Evolutionary conservation across 768 basidiomycete genomes (phyloP).

Genomic region (Pleurotus salmoneostramineus): DNA sequence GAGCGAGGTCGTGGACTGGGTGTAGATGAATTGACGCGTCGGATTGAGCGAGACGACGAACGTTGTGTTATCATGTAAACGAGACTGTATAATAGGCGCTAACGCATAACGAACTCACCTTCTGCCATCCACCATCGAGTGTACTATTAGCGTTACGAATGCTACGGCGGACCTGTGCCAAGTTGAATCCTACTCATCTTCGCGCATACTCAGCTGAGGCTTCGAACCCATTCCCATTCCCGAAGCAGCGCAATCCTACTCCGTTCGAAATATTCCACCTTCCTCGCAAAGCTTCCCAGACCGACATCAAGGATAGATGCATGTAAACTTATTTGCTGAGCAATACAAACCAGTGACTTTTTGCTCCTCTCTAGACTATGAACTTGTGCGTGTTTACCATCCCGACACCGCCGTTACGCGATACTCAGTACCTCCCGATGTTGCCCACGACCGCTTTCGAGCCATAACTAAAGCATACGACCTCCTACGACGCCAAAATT

Average conservation of each 20-base stretch:
- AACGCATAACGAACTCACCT: no score
- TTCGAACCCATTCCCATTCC: slow-evolving; percentile 37
- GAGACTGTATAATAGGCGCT: no score
- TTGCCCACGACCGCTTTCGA: slow-evolving; percentile 60
- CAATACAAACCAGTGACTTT: background rate
- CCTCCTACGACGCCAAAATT: slow-evolving; percentile 35
- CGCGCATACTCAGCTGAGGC: background rate
- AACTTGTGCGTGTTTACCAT: slow-evolving; percentile 68
- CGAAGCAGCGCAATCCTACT: slow-evolving; percentile 47
- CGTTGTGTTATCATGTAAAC: slow-evolving; percentile 69
- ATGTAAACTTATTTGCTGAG: slow-evolving; percentile 19
- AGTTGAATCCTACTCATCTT: background rate
- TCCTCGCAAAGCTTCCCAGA: slow-evolving; percentile 45
- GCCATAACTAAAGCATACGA: slow-evolving; percentile 65
- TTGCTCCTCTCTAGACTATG: slow-evolving; percentile 48
- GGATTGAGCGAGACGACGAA: slow-evolving; percentile 48
- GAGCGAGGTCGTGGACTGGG: slow-evolving; percentile 29
- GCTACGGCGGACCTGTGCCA: no score
- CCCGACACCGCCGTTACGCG: slow-evolving; percentile 56
- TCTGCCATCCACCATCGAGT: no score
- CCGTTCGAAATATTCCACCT: slow-evolving; percentile 77
- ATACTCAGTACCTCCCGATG: slow-evolving; percentile 27
- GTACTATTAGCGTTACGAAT: no score
- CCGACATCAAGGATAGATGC: slow-evolving; percentile 69
- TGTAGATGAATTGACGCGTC: slow-evolving; percentile 54